Percentiles rank a stretch among this genome's conserved stretches.
Conservation (phyloP, 164 flowering plant species). For the Aristolochia californica region DNA sequence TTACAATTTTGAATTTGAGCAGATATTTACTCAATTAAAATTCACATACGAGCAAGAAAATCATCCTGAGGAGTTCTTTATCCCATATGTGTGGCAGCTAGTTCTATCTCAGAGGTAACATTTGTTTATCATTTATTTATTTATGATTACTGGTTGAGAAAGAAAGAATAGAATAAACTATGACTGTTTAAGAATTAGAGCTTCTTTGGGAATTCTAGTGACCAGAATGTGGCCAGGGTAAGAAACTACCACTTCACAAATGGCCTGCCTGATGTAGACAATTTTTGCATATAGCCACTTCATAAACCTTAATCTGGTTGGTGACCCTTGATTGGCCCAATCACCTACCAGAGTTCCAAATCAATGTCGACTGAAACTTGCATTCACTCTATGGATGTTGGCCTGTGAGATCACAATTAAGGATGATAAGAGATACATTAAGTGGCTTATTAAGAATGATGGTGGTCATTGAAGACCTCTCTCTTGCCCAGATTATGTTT, state of each 20-base stretch:
- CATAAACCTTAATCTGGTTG: neutral
- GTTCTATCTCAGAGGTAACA: constrained; percentile 63
- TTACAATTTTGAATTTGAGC: constrained; percentile 2
- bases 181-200: neutral
- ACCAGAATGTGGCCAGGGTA: neutral
- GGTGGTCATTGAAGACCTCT: no score
- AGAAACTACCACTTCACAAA: no score
- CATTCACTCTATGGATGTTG: neutral
- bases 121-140: neutral
- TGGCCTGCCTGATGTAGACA: neutral
- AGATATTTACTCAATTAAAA: constrained; percentile 86
- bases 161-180: neutral
- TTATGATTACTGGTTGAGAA: neutral
- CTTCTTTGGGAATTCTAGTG: neutral
- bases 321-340: neutral
- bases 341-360: neutral
- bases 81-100: constrained; percentile 93
- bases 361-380: neutral
- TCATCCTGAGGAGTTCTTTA: constrained; percentile 98
- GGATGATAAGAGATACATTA: neutral
- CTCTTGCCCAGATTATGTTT: no score
- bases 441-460: no score
- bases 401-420: no score
- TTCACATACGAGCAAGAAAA: constrained; percentile 97
- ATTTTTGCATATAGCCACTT: neutral